These are phyloP conservation scores for Pseudopyrenochaeta lycopersici DNA, from an alignment of 2,329 filamentous ascomycete species.

Conservation along the genomic window DNA sequence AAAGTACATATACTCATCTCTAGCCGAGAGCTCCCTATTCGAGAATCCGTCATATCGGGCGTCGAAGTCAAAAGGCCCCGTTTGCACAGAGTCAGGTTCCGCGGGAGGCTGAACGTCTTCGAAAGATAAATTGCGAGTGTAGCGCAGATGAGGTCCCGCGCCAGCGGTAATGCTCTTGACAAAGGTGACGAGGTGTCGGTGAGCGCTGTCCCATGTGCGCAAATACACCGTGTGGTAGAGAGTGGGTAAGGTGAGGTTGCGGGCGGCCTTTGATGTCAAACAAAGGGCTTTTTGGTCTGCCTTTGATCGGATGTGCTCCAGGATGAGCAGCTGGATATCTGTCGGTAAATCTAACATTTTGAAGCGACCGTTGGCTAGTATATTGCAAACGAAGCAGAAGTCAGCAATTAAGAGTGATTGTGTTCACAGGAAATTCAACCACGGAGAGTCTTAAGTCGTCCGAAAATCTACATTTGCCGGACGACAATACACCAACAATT, in stretches of 20 bases:
- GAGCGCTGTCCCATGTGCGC: background rate
- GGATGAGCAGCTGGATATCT: constrained; percentile 3
- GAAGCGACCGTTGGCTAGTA: no score
- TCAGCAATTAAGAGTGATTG: no score
- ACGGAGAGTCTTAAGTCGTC: no score
- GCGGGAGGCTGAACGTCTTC: background rate
- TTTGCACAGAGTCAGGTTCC: background rate
- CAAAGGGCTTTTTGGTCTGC: constrained; percentile 3
- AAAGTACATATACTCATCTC: background rate
- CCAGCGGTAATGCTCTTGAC: constrained; percentile 3
- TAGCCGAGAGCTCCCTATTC: background rate
- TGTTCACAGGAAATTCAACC: no score
- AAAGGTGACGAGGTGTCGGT: background rate
- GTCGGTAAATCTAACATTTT: background rate
- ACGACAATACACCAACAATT: no score
- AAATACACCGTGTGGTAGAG: background rate
- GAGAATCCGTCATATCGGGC: background rate
- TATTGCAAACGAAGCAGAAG: no score
- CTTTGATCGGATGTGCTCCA: background rate
- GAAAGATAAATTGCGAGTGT: constrained; percentile 4
- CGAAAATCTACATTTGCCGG: no score
- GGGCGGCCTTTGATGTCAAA: constrained; percentile 1
- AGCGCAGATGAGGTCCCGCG: background rate
- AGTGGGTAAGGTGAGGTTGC: constrained; percentile 1
- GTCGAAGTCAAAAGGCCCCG: background rate